Conservation (phyloP, 2,329 filamentous ascomycete genomes). For the Trichoderma endophyticum region DNA sequence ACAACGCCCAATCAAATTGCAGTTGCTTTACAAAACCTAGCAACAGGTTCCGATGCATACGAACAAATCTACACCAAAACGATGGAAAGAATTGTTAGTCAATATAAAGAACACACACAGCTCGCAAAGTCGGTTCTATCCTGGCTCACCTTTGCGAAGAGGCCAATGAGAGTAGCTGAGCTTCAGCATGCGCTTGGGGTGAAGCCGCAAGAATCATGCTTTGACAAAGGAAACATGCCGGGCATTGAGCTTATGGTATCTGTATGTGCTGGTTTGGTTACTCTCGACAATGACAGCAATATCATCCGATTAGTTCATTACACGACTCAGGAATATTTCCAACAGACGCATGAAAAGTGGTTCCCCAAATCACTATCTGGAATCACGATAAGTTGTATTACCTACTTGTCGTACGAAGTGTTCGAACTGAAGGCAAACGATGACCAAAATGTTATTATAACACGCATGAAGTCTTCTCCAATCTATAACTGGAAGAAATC, state of each 20-base stretch:
- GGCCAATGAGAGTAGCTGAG: background rate
- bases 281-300: background rate
- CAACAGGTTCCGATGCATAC: no score
- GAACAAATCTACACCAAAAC: no score
- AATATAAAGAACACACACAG: no score
- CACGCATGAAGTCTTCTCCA: no score
- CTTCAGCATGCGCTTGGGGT: background rate
- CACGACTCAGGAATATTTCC: background rate
- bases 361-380: rapidly evolving
- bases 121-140: no score
- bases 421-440: no score
- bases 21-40: no score
- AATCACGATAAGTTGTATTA: background rate
- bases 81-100: no score
- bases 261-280: background rate
- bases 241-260: rapidly evolving
- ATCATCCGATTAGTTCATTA: background rate
- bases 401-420: background rate
- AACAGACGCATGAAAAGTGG: rapidly evolving
- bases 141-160: background rate
- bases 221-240: background rate
- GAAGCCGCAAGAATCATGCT: rapidly evolving
- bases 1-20: no score
- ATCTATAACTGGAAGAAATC: no score
- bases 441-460: no score